These are phyloP conservation scores for Chlorella vulgaris DNA, from an alignment of 139 green algal genomes.

Conservation along the genomic window DNA sequence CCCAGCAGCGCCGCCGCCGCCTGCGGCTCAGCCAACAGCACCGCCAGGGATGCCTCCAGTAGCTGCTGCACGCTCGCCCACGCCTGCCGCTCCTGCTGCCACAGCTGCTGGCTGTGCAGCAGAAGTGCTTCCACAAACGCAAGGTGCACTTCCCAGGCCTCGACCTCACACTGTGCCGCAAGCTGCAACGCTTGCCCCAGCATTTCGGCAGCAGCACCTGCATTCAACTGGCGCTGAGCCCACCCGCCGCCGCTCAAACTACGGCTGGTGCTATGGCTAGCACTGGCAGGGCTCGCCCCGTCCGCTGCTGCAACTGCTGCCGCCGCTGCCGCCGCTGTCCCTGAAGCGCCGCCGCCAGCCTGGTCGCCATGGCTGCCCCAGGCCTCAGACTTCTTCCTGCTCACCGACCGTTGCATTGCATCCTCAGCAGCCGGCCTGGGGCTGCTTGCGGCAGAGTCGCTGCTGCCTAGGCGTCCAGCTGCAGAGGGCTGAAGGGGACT, in stretches of 20 bases:
- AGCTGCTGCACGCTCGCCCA: background rate
- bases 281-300: background rate
- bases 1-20: background rate
- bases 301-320: background rate
- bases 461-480: too few species aligned
- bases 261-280: background rate
- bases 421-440: background rate
- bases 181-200: conserved; percentile 17
- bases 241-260: background rate
- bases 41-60: background rate
- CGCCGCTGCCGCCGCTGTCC: background rate
- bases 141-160: conserved; percentile 28
- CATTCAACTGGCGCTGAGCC: background rate
- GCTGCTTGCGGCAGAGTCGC: too few species aligned
- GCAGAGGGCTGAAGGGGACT: background rate
- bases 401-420: background rate
- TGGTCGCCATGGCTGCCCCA: background rate
- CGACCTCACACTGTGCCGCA: background rate
- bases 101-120: conserved; percentile 4
- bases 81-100: background rate
- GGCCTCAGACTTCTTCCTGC: conserved; percentile 4
- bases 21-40: background rate
- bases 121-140: background rate
- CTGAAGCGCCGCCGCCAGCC: background rate
- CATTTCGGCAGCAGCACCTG: background rate